Conservation (phyloP, 495 filamentous ascomycete species). For the Hyphodiscus hymeniophilus region DNA sequence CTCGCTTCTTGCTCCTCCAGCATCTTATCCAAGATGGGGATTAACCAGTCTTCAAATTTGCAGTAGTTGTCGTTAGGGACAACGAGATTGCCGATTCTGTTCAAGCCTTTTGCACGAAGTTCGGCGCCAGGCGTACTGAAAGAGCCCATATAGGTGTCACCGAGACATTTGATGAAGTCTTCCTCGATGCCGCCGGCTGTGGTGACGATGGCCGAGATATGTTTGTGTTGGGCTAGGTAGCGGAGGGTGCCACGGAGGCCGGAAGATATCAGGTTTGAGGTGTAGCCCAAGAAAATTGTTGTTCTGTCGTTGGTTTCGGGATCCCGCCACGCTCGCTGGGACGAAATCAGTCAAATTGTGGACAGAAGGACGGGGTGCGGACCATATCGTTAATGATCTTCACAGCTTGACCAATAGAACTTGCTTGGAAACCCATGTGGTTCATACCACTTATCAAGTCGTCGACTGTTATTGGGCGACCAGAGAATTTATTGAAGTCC, state of each 20-base stretch:
- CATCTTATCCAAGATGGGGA: constrained; percentile 86
- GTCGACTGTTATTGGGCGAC: constrained; percentile 68
- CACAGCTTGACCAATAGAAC: constrained; percentile 72
- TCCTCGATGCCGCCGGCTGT: constrained; percentile 97
- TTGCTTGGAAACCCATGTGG: constrained; percentile 88
- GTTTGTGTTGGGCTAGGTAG: constrained; percentile 83
- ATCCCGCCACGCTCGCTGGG: constrained; percentile 65
- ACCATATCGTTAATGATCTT: constrained; percentile 95
- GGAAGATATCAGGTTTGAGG: constrained; percentile 93
- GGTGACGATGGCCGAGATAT: constrained; percentile 87
- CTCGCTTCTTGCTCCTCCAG: constrained; percentile 83
- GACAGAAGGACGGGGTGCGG: constrained; percentile 20
- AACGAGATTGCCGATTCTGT: constrained; percentile 92
- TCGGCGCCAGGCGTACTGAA: constrained; percentile 68
- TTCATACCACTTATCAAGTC: constrained; percentile 79
- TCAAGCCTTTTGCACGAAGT: constrained; percentile 75
- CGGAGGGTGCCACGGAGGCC: constrained; percentile 86
- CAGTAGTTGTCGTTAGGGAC: constrained; percentile 97
- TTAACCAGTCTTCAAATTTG: constrained; percentile 92
- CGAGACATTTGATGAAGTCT: constrained; percentile 96
- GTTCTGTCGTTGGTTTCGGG: constrained; percentile 63
- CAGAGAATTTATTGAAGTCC: constrained; percentile 76
- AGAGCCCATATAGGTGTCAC: constrained; percentile 81
- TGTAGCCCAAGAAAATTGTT: constrained; percentile 95
- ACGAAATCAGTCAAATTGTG: neutral